These are phyloP conservation scores for Raffaelea arxii DNA, from an alignment of 2,329 filamentous ascomycete species.

Conservation along the genomic window DNA sequence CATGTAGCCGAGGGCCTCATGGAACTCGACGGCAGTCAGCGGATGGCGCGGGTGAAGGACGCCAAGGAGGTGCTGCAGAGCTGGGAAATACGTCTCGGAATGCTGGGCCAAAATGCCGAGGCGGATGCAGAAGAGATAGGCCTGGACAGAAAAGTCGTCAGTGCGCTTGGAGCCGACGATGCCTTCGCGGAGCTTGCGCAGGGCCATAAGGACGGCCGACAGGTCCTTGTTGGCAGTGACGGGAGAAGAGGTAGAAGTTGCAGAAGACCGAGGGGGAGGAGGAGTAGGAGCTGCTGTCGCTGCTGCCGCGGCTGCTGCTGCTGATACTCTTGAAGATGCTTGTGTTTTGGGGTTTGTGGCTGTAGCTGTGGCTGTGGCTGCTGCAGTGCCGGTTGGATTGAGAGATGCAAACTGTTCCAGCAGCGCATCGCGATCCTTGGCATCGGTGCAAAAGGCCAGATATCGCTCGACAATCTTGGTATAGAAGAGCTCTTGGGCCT, in stretches of 20 bases:
- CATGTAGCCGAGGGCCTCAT: constrained; percentile 71
- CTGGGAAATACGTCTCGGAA: constrained; percentile 82
- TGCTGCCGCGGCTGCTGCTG: constrained; percentile 11
- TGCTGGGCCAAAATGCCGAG: constrained; percentile 71
- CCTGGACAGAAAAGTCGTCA: constrained; percentile 77
- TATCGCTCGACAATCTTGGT: constrained; percentile 80
- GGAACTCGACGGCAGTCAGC: constrained; percentile 61
- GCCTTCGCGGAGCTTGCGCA: constrained; percentile 86
- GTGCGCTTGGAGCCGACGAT: constrained; percentile 68
- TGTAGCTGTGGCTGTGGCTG: background rate
- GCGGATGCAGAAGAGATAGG: constrained; percentile 85
- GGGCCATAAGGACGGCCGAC: constrained; percentile 65
- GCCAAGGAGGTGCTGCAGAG: constrained; percentile 68
- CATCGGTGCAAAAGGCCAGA: constrained; percentile 75
- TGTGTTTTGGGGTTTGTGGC: background rate
- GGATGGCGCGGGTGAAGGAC: constrained; percentile 58
- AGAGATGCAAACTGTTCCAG: constrained; percentile 59
- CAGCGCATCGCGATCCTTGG: constrained; percentile 61
- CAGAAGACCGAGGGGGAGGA: too few relatives aligned
- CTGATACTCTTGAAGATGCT: background rate
- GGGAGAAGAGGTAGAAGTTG: too few relatives aligned
- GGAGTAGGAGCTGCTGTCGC: constrained; percentile 2
- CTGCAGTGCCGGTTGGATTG: background rate
- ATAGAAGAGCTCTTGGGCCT: constrained; percentile 78
- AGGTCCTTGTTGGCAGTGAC: constrained; percentile 57